Percentiles rank a stretch among this genome's conserved stretches.
phyloP scores from a whole-genome alignment of 2,329 filamentous ascomycete species.

The Fusarium buxicola region DNA sequence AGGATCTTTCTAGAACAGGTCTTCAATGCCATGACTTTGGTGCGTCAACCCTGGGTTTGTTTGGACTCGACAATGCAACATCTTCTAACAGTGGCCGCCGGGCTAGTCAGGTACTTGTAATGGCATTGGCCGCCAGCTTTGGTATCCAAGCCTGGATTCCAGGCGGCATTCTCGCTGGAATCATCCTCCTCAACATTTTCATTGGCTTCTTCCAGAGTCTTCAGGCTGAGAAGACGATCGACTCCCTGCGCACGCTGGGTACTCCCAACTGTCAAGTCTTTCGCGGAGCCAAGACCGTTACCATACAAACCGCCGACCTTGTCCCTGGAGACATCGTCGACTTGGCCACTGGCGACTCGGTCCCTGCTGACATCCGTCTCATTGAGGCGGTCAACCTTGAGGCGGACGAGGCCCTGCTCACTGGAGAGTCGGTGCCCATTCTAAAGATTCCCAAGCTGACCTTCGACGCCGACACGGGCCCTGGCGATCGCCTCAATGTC shows the following conservation, averaged over 20 bases:
- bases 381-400: conserved; percentile 70
- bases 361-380: conserved; percentile 66
- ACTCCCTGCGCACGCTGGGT: conserved; percentile 52
- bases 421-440: conserved; percentile 69
- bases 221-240: conserved; percentile 56
- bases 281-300: conserved; percentile 51
- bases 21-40: conserved; percentile 70
- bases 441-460: conserved; percentile 59
- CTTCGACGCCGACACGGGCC: conserved; percentile 50
- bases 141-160: conserved; percentile 65
- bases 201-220: conserved; percentile 60
- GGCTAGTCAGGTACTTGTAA: conserved; percentile 59
- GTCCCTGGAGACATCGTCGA: conserved; percentile 67
- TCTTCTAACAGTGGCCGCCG: conserved; percentile 12
- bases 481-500: conserved; percentile 68
- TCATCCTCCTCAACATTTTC: conserved; percentile 64
- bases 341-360: conserved; percentile 63
- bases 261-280: conserved; percentile 54
- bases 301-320: conserved; percentile 52
- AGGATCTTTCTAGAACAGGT: conserved; percentile 70
- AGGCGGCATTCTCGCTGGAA: conserved; percentile 63
- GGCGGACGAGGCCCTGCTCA: conserved; percentile 71
- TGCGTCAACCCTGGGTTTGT: conserved; percentile 16
- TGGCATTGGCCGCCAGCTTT: conserved; percentile 68
- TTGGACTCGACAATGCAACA: background rate